These are phyloP conservation scores for Dissophora globulifera DNA, from an alignment of 192 early-diverging fungal genomes.

Conservation along the genomic window DNA sequence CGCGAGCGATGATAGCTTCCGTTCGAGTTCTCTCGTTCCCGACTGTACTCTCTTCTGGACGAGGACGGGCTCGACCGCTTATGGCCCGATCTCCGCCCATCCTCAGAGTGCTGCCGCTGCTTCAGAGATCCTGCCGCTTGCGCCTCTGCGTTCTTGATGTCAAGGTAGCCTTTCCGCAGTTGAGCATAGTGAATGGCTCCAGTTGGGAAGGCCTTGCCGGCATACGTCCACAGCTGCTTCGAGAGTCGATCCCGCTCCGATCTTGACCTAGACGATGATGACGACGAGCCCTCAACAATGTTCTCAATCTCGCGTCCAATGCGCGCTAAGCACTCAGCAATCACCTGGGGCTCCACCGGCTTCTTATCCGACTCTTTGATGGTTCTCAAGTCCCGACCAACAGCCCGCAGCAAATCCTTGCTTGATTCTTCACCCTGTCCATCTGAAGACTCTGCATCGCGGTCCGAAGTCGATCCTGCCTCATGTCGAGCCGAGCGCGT, in stretches of 20 bases:
- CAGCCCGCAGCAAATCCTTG: conserved; percentile 32
- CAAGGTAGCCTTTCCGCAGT: conserved; percentile 53
- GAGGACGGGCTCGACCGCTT: conserved; percentile 59
- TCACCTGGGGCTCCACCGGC: conserved; percentile 52
- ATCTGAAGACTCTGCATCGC: conserved; percentile 9
- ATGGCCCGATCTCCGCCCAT: conserved; percentile 77
- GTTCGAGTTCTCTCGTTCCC: conserved; percentile 54
- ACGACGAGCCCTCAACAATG: conserved; percentile 29
- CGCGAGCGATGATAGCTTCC: conserved; percentile 28
- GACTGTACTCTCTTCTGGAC: conserved; percentile 68
- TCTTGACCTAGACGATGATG: conserved; percentile 55
- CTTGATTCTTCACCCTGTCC: conserved; percentile 32
- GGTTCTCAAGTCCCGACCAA: conserved; percentile 38
- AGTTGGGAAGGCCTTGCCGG: conserved; percentile 64
- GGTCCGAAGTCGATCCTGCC: conserved; percentile 16
- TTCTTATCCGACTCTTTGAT: conserved; percentile 49
- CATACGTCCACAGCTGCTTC: conserved; percentile 65
- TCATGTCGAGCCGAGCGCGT: conserved; percentile 12
- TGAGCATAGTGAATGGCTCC: conserved; percentile 60
- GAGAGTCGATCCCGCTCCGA: conserved; percentile 57
- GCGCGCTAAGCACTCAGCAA: conserved; percentile 61
- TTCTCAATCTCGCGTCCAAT: conserved; percentile 69
- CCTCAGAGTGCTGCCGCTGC: conserved; percentile 71
- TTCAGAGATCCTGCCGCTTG: conserved; percentile 36
- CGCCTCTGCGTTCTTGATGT: conserved; percentile 35